Base-by-base conservation (phyloP, 164 flowering plant species). In the Houttuynia cordata region DNA sequence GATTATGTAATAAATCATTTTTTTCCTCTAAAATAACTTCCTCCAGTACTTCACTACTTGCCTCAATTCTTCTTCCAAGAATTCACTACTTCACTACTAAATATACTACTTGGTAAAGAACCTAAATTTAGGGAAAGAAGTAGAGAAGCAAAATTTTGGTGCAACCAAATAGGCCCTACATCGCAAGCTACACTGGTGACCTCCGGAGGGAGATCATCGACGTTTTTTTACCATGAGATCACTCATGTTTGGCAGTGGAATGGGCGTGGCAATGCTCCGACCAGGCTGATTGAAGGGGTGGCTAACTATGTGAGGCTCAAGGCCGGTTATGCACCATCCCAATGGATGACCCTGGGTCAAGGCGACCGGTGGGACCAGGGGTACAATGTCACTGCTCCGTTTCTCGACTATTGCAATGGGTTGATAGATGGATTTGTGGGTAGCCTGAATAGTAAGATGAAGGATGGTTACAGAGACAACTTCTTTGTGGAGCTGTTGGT, bases 221-320 rank as follows among this genome's bases (percentile, higher is more conserved):
- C 0, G 79, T 85, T 0, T 10, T n/a, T 83, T 0, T 85, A 80
- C 65, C 95, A 87, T 40, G 87, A 87, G 64, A 56, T 68, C 66
- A 68, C 81, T 0, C 92, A 84, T 24, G 39, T 80, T 0, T 88
- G 93, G 93, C 96, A 88, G 61, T 83, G 91, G 88, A 65, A 74
- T 14, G 91, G 86, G 1, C 73, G 66, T 10, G 81, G 82, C 0
- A 64, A 68, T 47, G 68, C 86, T 0, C 81, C 79, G 0, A 83
- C 81, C 0, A 82, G 85, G 1, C 56, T 86, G 56, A 81, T 76
- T 2, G 88, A 84, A 71, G 96, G 93, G 53, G 68, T 88, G 0
- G 90, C 92, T 0, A 91, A 84, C 63, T 86, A 25, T 37, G 84
- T 86, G 58, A 76, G 91, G 78, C 62, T 86, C 24, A 83, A 74